Percentiles rank a stretch among this genome's conserved stretches.
These are phyloP conservation scores for Aspergillus niger DNA, from an alignment of 2,329 filamentous ascomycete species.

Conservation along the genomic window DNA sequence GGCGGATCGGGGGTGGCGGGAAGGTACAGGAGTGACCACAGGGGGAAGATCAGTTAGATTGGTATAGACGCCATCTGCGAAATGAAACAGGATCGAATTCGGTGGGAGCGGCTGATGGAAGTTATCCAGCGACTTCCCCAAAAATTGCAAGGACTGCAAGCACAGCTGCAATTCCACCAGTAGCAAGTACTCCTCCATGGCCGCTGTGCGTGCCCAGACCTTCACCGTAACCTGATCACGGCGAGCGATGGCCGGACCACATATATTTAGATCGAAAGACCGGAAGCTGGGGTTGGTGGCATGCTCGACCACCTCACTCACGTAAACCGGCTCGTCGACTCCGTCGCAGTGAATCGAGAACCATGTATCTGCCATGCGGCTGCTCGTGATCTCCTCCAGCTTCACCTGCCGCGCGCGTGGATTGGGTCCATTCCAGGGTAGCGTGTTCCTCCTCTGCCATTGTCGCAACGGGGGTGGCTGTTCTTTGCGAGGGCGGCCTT, in stretches of 20 bases:
- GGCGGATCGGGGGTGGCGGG: conserved; percentile 40
- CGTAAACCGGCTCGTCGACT: conserved; percentile 74
- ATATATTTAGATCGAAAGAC: conserved; percentile 73
- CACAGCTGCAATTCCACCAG: conserved; percentile 73
- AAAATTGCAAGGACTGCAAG: conserved; percentile 72
- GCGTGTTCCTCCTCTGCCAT: conserved; percentile 58
- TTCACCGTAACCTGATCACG: conserved; percentile 66
- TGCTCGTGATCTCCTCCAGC: conserved; percentile 71
- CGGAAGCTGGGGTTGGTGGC: conserved; percentile 91
- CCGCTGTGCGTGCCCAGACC: conserved; percentile 69
- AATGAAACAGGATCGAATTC: conserved; percentile 83
- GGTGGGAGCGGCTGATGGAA: conserved; percentile 73
- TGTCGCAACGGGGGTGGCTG: conserved; percentile 20
- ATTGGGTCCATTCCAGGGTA: conserved; percentile 64
- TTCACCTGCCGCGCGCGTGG: conserved; percentile 68
- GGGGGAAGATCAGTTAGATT: conserved; percentile 67
- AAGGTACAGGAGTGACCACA: conserved; percentile 29
- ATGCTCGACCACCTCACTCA: conserved; percentile 77
- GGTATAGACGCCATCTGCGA: conserved; percentile 83
- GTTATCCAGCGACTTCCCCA: conserved; percentile 65
- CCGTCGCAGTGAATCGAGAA: conserved; percentile 76
- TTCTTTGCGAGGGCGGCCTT: conserved; percentile 18
- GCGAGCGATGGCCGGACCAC: conserved; percentile 66
- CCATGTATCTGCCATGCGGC: conserved; percentile 80
- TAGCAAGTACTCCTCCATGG: conserved; percentile 59